Evolutionary conservation across 805 yeast genomes (phyloP), one percentile per base, ranked within the genome.

Genomic region (Phaffomyces thermotolerans): DNA sequence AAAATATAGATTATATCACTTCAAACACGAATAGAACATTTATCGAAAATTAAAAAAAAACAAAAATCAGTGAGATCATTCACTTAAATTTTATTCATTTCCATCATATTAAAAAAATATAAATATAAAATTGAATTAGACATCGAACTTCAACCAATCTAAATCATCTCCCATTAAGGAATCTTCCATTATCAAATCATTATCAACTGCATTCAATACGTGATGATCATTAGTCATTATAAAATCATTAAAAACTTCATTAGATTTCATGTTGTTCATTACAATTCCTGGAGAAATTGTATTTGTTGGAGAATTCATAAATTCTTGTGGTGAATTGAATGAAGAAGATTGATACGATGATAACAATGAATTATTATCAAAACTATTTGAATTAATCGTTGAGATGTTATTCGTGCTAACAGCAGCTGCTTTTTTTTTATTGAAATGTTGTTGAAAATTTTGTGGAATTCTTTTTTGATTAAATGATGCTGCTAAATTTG

Each of bases 101-200:
- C n/a, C n/a, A n/a, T n/a, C n/a, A n/a, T n/a, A n/a, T n/a, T n/a
- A n/a, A n/a, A n/a, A n/a, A n/a, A n/a, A n/a, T n/a, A n/a, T n/a
- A n/a, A n/a, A n/a, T n/a, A n/a, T n/a, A n/a, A n/a, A n/a, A n/a
- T n/a, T n/a, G n/a, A n/a, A 9, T 27, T 44, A 57, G 29, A 52
- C 46, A 35, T 58, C 60, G 53, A 58, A 58, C 41, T 57, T 58
- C 36, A 58, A 35, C 62, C 62, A 58, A 33, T 58, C 62, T 36
- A 58, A 40, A 40, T 56, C 62, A 43, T 46, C 49, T 15, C 46
- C 52, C 53, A 41, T 47, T 41, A 44, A 32, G 6, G 39, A 25
- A 40, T 44, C 45, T 4, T 41, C 43, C 51, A 48, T 42, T 12
- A 46, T 40, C 15, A 43, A 36, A 34, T 46, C 46, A 17, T 31